A percentile compares a stretch with the other conserved stretches of the same genome.
phyloP scores from a whole-genome alignment of 345 rosid genomes.

The Populus nigra region DNA sequence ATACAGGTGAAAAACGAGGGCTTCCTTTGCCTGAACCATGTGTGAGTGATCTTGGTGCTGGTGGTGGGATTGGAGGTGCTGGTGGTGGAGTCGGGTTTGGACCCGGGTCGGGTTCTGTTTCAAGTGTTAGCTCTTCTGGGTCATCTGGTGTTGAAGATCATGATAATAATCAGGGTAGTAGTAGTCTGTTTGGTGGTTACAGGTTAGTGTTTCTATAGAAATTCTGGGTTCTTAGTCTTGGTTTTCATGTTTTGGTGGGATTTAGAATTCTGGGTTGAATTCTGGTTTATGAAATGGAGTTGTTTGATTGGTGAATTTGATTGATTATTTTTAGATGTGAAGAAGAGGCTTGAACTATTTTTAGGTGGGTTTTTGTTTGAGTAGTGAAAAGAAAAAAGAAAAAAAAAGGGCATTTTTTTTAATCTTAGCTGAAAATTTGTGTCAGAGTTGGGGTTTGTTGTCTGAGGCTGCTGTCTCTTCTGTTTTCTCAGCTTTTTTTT shows the following conservation, averaged over 20 bases:
- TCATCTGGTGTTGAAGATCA: conserved; percentile 72
- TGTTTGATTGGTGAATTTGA: conserved; percentile 1
- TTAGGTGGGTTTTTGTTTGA: not conserved
- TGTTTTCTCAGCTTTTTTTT: conserved; percentile 14
- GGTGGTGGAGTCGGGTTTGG: conserved; percentile 28
- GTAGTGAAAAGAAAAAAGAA: not conserved
- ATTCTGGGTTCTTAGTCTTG: not conserved
- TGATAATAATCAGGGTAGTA: conserved; percentile 37
- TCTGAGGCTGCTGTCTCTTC: conserved; percentile 11
- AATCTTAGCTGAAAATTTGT: not conserved
- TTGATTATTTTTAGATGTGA: not conserved
- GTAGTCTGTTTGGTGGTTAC: conserved; percentile 24
- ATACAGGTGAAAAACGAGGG: conserved; percentile 51
- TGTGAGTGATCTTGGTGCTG: conserved; percentile 25
- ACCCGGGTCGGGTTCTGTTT: conserved; percentile 66
- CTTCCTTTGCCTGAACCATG: conserved; percentile 80
- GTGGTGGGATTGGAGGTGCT: conserved; percentile 27
- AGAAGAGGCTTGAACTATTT: not conserved
- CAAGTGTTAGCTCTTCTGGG: conserved; percentile 82
- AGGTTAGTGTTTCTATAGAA: conserved; percentile 41
- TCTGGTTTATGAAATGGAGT: not conserved
- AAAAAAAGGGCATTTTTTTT: not conserved
- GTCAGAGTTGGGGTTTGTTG: conserved; percentile 28
- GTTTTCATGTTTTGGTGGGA: not conserved
- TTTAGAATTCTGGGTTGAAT: not conserved